Base-by-base conservation (phyloP, 441 rosid species). In the Jatropha podagrica region DNA sequence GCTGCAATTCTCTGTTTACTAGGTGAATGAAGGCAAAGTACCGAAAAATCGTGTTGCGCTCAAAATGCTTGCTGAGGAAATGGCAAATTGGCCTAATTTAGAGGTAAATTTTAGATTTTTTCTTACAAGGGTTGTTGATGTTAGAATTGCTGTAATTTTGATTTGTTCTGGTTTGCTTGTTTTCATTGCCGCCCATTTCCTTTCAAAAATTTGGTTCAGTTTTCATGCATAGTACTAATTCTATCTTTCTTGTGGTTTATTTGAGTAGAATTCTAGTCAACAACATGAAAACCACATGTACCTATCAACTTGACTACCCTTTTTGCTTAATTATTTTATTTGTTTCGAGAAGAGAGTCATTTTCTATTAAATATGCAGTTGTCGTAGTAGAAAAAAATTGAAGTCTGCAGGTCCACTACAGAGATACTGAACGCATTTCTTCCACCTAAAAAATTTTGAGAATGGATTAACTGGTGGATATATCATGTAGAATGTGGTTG, bases 51-150 rank as follows among this genome's bases (percentile, higher is more conserved):
- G 91, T 40, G 73, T 74, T 9, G 97, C 98, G 54, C 87, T 95
- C 59, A 84, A 69, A 75, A 83, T 90, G 90, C 85, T 95, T 65
- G 90, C 96, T 44, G 92, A 91, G 80, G 99, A 95, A 85, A 87
- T 95, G 94, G 61, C 48, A 40, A 86, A 82, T 56, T 95, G 99
- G 99, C 99, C 99, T 73, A 93, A 95, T 75, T 78, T 93, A 77
- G 98, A 93, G 97, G 99, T 95, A 88, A 66, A 54, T 12, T 68
- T 41, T 49, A 37, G 44, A 17, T 48, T 62, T 74, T 20, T 69
- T 10, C 10, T 26, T 71, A 23, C 69, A 38, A 4, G 38, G 18
- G n/a, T 37, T 63, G n/a, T n/a, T 58, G 18, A 18, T n/a, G 38
- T 38, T 20, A 15, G 4, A 27, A 11, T 4, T 38, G 60, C 54